Base-by-base conservation (phyloP, 768 basidiomycete species). In the Ramaria sp. region DNA sequence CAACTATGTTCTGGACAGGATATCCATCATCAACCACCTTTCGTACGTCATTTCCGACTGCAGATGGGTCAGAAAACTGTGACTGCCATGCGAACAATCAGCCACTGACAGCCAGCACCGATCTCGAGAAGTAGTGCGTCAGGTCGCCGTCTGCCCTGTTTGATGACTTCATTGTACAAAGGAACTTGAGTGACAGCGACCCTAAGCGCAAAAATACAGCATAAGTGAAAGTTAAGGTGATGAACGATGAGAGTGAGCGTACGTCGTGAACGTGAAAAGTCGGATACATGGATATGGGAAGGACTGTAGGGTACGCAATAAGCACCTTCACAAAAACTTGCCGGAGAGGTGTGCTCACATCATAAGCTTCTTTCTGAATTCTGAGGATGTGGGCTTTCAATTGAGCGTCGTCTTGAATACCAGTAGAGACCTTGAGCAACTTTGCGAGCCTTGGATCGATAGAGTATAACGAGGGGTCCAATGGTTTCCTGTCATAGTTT, bases 1-100 rank as follows among this genome's bases (percentile, higher is more conserved):
- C 68, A 20, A 79, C 59, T 22, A 69, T 63, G 27, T 74, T 71
- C 60, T 65, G 54, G 11, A 70, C 58, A 0, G 75, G 78, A 56
- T 66, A 78, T 4, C 77, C 75, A 42, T 79, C 78, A 4, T 61
- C 65, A 12, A 72, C 64, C 2, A 66, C 73, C 61, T 71, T 75
- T 27, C 76, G 66, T 15, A 69, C 63, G 53, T 78, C 77, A 43
- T 68, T 73, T 0, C 77, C 77, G 33, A 56, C 54, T 56, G 34
- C 11, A 49, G 15, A 15, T 9, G n/a, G n/a, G 12, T 41, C 20
- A 37, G 54, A 27, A 24, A 48, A 19, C 30, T 1, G 54, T 17
- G 34, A 7, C 34, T 9, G 34, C 34, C 13, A 9, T 20, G 4
- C 20, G 47, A 22, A 56, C 7, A 37, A 24, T 49, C 27, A 30